Evolutionary conservation across 495 filamentous ascomycete genomes (phyloP), one percentile per base, ranked within the genome.

Genomic region (Xylaria castorea): DNA sequence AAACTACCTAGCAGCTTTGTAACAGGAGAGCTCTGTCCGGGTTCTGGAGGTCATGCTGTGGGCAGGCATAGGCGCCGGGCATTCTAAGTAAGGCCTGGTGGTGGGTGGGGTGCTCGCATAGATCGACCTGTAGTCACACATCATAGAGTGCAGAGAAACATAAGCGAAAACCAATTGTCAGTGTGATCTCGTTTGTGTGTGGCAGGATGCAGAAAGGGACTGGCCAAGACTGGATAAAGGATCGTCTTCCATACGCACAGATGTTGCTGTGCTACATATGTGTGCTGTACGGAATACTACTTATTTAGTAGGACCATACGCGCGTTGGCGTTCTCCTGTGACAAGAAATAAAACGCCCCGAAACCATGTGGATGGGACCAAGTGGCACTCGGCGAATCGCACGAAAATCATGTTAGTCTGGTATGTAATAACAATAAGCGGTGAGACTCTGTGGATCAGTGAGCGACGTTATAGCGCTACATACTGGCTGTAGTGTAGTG

Each of bases 331-430:
- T 63, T 51, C 16, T 71, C 58, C 58, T 63, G 67, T 46, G 53
- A 70, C 57, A 18, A 55, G 42, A 44, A 40, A 44, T 38, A 40
- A 32, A 55, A 71, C 36, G 34, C 32, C 68, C 44, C 50, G 48
- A 71, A 64, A 65, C 60, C 61, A 71, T 65, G 60, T 65, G 69
- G 60, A 71, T 71, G 61, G 69, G 48, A 71, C 48, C 22, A 50
- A 65, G 65, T 44, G 65, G 53, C 58, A 61, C 30, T 32, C 68
- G 44, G 46, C 68, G 32, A 51, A 71, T 64, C 34, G 68, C 58
- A 62, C 57, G 55, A 51, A 44, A 25, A 70, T 51, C 42, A 36
- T 50, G 55, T 61, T 46, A 50, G 42, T 14, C 57, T 48, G 40
- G 44, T 42, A n/a, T 57, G 16, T 25, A 58, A 50, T 22, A 30